These are phyloP conservation scores for Geranium incanum DNA, from an alignment of 441 rosid genomes.

Conservation along the genomic window DNA sequence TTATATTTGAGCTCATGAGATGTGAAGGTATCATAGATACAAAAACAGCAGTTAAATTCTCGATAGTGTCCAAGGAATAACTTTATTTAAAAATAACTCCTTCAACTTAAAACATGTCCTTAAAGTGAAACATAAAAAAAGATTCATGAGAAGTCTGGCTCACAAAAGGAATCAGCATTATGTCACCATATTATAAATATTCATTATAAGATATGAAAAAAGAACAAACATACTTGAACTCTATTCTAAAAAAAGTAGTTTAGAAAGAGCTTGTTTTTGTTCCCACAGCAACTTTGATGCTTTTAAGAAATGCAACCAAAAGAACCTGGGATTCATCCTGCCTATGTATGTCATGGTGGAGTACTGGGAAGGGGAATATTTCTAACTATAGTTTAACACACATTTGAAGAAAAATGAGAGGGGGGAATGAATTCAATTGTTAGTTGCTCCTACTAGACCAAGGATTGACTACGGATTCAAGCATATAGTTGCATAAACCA, in stretches of 20 bases:
- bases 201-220: neutral
- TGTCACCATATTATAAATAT: neutral
- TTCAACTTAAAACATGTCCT: neutral
- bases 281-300: neutral
- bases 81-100: neutral
- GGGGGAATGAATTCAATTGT: neutral
- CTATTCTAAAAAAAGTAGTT: neutral
- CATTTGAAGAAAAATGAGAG: neutral
- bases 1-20: neutral
- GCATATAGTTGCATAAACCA: neutral
- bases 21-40: neutral
- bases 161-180: neutral
- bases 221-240: slow-evolving; percentile 3
- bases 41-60: neutral
- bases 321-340: neutral
- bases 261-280: neutral
- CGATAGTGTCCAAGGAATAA: neutral
- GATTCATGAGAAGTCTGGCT: neutral
- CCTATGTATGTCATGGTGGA: neutral
- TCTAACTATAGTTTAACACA: neutral
- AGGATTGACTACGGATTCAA: neutral
- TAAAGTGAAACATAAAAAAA: neutral
- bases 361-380: neutral
- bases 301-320: neutral
- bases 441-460: neutral